A percentile compares a stretch with the other conserved stretches of the same genome.
Conservation (phyloP, 345 rosid genomes). For the Bruguiera sexangula region DNA sequence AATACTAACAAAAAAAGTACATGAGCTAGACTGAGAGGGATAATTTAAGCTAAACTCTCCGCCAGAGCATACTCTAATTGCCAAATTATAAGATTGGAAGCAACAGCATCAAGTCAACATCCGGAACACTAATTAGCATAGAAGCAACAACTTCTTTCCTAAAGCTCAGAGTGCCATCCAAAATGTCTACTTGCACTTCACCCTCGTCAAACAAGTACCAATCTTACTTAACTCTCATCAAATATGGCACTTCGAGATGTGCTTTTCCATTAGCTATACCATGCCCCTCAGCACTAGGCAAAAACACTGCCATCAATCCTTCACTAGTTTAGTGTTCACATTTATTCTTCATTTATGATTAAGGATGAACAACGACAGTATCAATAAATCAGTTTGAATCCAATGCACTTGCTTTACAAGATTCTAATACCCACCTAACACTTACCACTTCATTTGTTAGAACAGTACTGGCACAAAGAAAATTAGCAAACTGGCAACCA, state of each 20-base stretch:
- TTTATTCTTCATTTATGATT: not conserved
- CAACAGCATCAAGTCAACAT: too few relatives aligned
- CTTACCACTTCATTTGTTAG: not conserved
- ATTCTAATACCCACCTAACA: not conserved
- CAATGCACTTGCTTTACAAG: not conserved
- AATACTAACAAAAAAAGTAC: too few relatives aligned
- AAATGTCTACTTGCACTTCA: not conserved
- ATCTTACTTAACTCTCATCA: not conserved
- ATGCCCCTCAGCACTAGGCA: not conserved
- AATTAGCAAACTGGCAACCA: not conserved
- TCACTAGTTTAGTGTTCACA: not conserved
- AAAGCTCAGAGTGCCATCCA: too few relatives aligned
- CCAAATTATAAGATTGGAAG: too few relatives aligned
- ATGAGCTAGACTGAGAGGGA: too few relatives aligned
- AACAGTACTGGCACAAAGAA: not conserved
- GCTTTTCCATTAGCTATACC: not conserved
- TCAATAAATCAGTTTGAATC: not conserved
- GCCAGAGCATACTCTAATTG: too few relatives aligned
- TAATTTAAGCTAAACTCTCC: too few relatives aligned
- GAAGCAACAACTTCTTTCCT: too few relatives aligned
- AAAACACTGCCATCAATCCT: not conserved
- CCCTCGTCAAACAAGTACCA: not conserved
- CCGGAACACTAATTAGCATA: too few relatives aligned
- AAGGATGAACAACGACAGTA: not conserved
- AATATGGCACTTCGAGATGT: not conserved